Percentiles rank a stretch among this genome's conserved stretches.
These are phyloP conservation scores for Syncephalis plumigaleata DNA, from an alignment of 371 early-diverging fungal species.

Conservation along the genomic window DNA sequence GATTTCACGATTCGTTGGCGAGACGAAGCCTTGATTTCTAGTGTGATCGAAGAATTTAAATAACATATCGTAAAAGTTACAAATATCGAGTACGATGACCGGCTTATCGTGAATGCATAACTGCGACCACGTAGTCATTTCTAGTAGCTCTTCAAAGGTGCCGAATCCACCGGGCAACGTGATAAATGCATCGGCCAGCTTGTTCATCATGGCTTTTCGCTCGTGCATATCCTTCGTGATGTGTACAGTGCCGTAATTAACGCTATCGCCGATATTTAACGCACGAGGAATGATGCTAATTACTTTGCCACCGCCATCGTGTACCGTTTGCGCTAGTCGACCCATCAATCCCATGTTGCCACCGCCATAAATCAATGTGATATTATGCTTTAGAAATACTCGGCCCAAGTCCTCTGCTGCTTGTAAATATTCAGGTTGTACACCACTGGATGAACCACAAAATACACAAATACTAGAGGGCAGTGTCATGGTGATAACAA, in stretches of 20 bases:
- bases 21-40: conserved; percentile 15
- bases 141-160: conserved; percentile 73
- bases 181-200: conserved; percentile 44
- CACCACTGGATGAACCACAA: not conserved
- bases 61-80: conserved; percentile 50
- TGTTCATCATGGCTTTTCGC: no score
- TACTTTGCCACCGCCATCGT: not conserved
- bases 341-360: conserved; percentile 4
- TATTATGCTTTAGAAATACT: not conserved
- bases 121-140: conserved; percentile 65
- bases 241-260: no score
- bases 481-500: no score
- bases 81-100: conserved; percentile 53
- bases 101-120: conserved; percentile 58
- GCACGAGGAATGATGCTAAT: not conserved
- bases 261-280: no score
- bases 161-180: conserved; percentile 77
- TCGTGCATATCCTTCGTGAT: no score
- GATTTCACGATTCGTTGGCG: no score
- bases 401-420: not conserved
- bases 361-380: conserved; percentile 3
- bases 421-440: not conserved
- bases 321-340: not conserved
- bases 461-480: conserved; percentile 2
- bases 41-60: conserved; percentile 35